Conservation (phyloP, 2,329 filamentous ascomycete genomes). For the Daldinia sp. region DNA sequence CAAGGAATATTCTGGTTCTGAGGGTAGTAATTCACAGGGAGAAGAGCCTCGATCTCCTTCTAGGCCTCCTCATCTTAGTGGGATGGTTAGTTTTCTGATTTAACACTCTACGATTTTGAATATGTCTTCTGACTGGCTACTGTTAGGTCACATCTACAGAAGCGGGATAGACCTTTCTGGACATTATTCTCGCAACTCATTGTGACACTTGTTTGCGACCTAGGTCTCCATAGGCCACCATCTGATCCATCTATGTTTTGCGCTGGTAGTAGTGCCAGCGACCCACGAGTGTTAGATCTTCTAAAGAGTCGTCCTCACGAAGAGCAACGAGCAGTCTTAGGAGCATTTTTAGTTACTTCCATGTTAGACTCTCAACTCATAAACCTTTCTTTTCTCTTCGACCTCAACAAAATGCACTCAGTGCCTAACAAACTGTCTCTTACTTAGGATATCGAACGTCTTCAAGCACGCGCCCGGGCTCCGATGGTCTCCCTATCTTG, state of each 20-base stretch:
- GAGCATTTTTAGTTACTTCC: conserved; percentile 35
- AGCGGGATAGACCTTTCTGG: conserved; percentile 32
- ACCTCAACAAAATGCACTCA: not conserved
- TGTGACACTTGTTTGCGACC: conserved; percentile 35
- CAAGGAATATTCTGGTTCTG: conserved; percentile 26
- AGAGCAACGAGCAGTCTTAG: conserved; percentile 35
- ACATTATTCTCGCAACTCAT: conserved; percentile 40
- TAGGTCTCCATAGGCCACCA: conserved; percentile 33
- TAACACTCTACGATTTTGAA: not conserved
- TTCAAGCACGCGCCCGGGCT: conserved; percentile 42
- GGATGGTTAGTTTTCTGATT: conserved; percentile 30
- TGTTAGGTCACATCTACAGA: conserved; percentile 32
- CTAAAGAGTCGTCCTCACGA: conserved; percentile 27
- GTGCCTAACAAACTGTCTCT: not conserved
- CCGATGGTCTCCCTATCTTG: conserved; percentile 45
- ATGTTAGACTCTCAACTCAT: conserved; percentile 20
- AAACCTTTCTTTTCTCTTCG: not conserved
- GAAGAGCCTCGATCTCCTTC: conserved; percentile 39
- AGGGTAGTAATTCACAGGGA: conserved; percentile 33
- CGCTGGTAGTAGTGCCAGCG: not conserved
- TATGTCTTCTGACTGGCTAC: conserved; percentile 11
- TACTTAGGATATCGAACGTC: conserved; percentile 38
- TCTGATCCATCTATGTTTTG: conserved; percentile 24
- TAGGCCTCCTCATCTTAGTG: conserved; percentile 34
- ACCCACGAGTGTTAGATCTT: not conserved